A percentile compares a stretch with the other conserved stretches of the same genome.
These are phyloP conservation scores for Amaranthus palmeri DNA, from an alignment of 148 eudicot genomes.

Conservation along the genomic window DNA sequence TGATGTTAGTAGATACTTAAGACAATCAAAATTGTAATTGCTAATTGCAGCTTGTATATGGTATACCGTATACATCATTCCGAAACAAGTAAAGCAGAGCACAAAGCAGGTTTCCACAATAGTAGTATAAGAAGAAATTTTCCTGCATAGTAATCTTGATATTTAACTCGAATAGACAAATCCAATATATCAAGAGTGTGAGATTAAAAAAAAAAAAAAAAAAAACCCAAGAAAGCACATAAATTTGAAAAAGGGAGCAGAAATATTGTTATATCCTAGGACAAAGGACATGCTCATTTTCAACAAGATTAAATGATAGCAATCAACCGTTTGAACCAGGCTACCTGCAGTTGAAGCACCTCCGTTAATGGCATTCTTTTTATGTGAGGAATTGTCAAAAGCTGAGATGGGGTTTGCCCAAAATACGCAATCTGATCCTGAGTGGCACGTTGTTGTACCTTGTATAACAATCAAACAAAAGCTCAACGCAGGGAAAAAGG, in stretches of 20 bases:
- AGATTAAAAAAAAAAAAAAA: background rate
- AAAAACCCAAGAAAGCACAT: background rate
- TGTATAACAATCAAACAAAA: constrained; percentile 15
- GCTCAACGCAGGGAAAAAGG: background rate
- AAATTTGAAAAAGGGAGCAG: background rate
- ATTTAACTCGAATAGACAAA: too few species aligned
- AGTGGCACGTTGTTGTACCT: constrained; percentile 91
- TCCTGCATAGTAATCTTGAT: too few species aligned
- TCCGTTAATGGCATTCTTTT: constrained; percentile 80
- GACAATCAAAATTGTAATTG: too few species aligned
- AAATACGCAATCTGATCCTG: constrained; percentile 99
- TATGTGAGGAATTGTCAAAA: constrained; percentile 80
- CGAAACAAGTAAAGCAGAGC: too few species aligned
- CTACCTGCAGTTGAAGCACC: constrained; percentile 94
- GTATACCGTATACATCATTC: too few species aligned
- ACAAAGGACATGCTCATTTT: background rate
- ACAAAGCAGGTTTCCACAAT: too few species aligned
- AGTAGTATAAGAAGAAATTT: too few species aligned
- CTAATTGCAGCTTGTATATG: too few species aligned
- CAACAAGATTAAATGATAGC: background rate
- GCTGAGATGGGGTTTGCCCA: constrained; percentile 99
- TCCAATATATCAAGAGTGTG: too few species aligned
- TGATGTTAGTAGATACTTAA: too few species aligned
- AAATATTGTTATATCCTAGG: background rate
- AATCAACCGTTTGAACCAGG: background rate